Conservation (phyloP, 2,329 filamentous ascomycete species). For the Mycogone perniciosa region DNA sequence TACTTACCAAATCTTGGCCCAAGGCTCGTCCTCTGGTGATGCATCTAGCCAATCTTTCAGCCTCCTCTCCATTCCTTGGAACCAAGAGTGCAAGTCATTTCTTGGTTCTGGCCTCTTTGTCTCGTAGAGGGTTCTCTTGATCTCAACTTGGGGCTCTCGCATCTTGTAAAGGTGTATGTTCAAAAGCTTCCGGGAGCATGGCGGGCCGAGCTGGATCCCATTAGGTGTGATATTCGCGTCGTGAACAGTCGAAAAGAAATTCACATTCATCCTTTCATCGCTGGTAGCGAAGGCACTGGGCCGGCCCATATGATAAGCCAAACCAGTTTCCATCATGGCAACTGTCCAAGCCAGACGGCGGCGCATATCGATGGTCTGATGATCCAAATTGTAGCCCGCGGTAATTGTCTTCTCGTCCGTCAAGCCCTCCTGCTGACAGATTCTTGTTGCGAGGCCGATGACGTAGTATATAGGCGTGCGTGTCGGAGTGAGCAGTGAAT, state of each 20-base stretch:
- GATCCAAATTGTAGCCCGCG: slow-evolving; percentile 55
- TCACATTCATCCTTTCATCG: slow-evolving; percentile 76
- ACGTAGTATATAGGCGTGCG: slow-evolving; percentile 91
- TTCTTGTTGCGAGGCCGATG: slow-evolving; percentile 76
- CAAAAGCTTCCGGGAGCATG: slow-evolving; percentile 77
- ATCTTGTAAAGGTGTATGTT: slow-evolving; percentile 93
- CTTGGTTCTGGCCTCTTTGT: slow-evolving; percentile 71
- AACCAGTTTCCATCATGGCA: slow-evolving; percentile 78
- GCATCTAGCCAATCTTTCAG: slow-evolving; percentile 73
- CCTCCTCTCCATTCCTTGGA: slow-evolving; percentile 69
- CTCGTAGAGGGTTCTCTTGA: slow-evolving; percentile 78
- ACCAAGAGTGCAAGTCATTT: slow-evolving; percentile 82
- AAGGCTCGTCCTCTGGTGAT: slow-evolving; percentile 61
- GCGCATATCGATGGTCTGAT: slow-evolving; percentile 80
- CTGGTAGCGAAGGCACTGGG: slow-evolving; percentile 79
- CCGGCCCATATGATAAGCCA: slow-evolving; percentile 82
- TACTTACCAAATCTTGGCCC: slow-evolving; percentile 75
- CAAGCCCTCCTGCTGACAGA: slow-evolving; percentile 83
- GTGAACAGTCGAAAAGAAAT: slow-evolving; percentile 74
- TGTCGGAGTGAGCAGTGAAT: slow-evolving; percentile 87
- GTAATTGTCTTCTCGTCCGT: slow-evolving; percentile 84
- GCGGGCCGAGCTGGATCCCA: slow-evolving; percentile 65
- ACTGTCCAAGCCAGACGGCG: slow-evolving; percentile 84
- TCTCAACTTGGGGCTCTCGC: slow-evolving; percentile 80
- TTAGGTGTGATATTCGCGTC: slow-evolving; percentile 76